A percentile compares a stretch with the other conserved stretches of the same genome.
Conservation (phyloP, 2,329 filamentous ascomycete genomes). For the Fusarium sp. region DNA sequence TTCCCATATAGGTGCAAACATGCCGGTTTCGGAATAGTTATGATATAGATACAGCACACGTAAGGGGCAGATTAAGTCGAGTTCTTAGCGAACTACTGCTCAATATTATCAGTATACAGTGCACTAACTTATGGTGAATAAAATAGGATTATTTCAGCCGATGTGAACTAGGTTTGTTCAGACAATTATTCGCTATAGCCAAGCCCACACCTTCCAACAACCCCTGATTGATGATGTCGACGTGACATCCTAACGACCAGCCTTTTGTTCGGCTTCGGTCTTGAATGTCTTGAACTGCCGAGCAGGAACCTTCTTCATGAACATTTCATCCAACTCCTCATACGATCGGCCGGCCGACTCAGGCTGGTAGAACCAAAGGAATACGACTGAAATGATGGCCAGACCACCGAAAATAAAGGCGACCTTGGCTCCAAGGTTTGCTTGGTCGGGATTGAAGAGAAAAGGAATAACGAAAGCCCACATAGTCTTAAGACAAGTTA, state of each 20-base stretch:
- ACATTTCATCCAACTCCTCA: constrained; percentile 51
- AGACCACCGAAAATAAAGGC: constrained; percentile 54
- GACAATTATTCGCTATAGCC: no score
- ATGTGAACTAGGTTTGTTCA: no score
- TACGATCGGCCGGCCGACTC: constrained; percentile 49
- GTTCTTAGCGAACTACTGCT: no score
- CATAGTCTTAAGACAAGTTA: constrained; percentile 27
- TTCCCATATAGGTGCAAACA: no score
- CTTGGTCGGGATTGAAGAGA: constrained; percentile 42
- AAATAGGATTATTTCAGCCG: no score
- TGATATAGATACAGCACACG: no score
- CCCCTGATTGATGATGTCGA: no score
- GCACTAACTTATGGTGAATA: no score
- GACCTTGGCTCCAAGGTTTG: constrained; percentile 43
- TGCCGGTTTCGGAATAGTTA: no score
- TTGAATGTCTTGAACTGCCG: constrained; percentile 48
- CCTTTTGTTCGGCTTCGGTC: constrained; percentile 32
- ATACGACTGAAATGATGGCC: constrained; percentile 52
- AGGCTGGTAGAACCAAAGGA: constrained; percentile 57
- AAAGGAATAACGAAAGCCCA: constrained; percentile 44
- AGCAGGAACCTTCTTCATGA: constrained; percentile 46
- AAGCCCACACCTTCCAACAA: no score
- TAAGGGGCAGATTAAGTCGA: no score
- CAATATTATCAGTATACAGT: no score
- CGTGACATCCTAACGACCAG: not conserved